phyloP scores from a whole-genome alignment of 345 rosid genomes.

The Fremontodendron californicum region DNA sequence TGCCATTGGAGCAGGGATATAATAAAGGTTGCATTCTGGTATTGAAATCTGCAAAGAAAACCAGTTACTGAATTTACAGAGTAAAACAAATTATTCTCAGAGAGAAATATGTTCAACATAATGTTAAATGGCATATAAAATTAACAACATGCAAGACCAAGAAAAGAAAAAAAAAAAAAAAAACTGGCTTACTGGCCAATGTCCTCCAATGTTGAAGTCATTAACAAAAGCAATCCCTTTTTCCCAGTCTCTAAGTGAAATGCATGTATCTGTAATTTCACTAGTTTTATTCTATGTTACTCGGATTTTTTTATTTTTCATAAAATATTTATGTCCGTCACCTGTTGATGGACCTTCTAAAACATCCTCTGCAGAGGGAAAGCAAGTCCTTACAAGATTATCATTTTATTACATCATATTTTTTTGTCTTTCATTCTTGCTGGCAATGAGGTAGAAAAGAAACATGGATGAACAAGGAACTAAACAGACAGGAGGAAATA shows the following conservation, averaged over 20 bases:
- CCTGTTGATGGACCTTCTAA: constrained; percentile 64
- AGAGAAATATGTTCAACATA: background rate
- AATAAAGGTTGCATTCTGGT: constrained; percentile 5
- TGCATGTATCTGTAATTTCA: constrained; percentile 66
- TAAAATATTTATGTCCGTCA: too few relatives aligned
- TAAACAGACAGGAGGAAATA: background rate
- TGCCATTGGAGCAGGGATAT: constrained; percentile 11
- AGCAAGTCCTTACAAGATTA: background rate
- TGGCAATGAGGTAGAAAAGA: background rate
- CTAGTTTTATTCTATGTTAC: too few relatives aligned
- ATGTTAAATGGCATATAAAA: background rate
- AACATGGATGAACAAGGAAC: background rate
- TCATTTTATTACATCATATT: background rate
- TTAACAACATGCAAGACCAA: constrained; percentile 8
- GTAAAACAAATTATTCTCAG: background rate
- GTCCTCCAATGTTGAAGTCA: constrained; percentile 82
- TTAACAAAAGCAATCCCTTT: constrained; percentile 80
- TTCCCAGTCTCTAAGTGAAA: constrained; percentile 80
- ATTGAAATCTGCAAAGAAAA: constrained; percentile 5
- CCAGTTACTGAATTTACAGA: background rate
- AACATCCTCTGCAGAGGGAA: constrained; percentile 38
- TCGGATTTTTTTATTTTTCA: too few relatives aligned
- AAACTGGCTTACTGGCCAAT: constrained; percentile 63
- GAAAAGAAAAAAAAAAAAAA: background rate
- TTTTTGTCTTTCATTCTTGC: background rate